Evolutionary conservation across 2,329 filamentous ascomycete genomes (phyloP), one percentile per base, ranked within the genome.

Genomic region (Ophiosphaerella herpotricha): DNA sequence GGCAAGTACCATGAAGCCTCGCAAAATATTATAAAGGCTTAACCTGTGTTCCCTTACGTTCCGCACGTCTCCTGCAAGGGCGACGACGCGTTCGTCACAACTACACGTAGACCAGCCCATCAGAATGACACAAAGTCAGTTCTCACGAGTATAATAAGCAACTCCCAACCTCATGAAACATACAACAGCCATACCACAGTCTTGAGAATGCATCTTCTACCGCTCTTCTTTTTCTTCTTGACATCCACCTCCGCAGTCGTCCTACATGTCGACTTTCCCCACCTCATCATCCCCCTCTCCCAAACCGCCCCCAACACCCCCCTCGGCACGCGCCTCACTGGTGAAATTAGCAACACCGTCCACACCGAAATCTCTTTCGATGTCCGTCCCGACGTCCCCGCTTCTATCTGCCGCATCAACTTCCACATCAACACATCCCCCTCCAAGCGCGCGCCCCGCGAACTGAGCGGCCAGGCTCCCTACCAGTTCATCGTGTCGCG

Each of bases 221-320:
- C 50, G 37, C 44, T 73, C 14, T 24, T 63, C 34, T 41, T 64
- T 35, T 16, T 54, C 8, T 40, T 68, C 39, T 63, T 60, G 46
- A 46, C 52, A 16, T 38, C 57, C 31, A 39, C 46, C 31, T 13
- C 55, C 31, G 55, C 60, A 18, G 34, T 41, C 4, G 56, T 66
- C 24, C 23, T 64, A 37, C 43, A 45, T 29, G 53, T 56, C 7
- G 46, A 68, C 23, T 71, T 68, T 11, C 69, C 69, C 3, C 64
- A 68, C 36, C 65, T 73, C 39, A 64, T 74, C 36, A 52, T 73
- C n/a, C 71, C 70, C 1, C 47, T 73, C 34, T 59, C 62, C 23
- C 47, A 57, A 18, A 43, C 48, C 12, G 31, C 43, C 1, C 65
- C 70, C 13, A 41, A 64, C 39, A 53, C 38, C 2, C 43, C 61